Conservation (phyloP, 345 rosid species). For the Cardamine occulta region DNA sequence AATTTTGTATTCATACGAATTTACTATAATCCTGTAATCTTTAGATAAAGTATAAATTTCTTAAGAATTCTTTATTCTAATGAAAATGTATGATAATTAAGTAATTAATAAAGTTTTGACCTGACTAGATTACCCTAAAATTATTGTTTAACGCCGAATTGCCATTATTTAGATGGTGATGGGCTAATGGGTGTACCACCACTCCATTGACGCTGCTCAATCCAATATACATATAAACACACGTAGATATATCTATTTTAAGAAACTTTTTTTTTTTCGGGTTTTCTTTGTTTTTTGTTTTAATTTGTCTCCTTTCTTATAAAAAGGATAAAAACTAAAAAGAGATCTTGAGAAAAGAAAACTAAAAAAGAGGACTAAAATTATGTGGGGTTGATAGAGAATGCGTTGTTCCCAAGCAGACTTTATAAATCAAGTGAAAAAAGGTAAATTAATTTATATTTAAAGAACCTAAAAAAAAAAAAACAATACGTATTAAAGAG, state of each 20-base stretch:
- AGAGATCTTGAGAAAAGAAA: constrained; percentile 29
- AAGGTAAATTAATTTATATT: constrained; percentile 32
- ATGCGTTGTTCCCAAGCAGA: constrained; percentile 87
- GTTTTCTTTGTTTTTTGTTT: constrained; percentile 3
- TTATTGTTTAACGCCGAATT: constrained; percentile 29
- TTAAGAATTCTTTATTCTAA: not conserved
- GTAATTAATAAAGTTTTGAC: constrained; percentile 20
- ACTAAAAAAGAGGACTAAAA: constrained; percentile 25
- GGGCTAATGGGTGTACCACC: constrained; percentile 27
- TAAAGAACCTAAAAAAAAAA: constrained; percentile 29
- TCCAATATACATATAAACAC: not conserved
- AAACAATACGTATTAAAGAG: constrained; percentile 36
- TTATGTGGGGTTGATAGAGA: constrained; percentile 44
- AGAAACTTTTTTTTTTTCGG: not conserved
- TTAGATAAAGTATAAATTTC: not conserved
- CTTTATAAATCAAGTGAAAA: constrained; percentile 44
- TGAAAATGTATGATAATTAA: constrained; percentile 5
- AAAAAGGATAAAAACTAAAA: constrained; percentile 31
- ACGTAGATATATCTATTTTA: not conserved
- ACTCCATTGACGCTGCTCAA: constrained; percentile 30
- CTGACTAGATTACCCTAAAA: not conserved
- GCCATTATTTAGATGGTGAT: constrained; percentile 40
- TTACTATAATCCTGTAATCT: not conserved
- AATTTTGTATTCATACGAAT: not conserved
- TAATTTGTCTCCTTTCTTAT: constrained; percentile 14